Conservation (phyloP, 164 flowering plant species). For the Vitis cinerea region DNA sequence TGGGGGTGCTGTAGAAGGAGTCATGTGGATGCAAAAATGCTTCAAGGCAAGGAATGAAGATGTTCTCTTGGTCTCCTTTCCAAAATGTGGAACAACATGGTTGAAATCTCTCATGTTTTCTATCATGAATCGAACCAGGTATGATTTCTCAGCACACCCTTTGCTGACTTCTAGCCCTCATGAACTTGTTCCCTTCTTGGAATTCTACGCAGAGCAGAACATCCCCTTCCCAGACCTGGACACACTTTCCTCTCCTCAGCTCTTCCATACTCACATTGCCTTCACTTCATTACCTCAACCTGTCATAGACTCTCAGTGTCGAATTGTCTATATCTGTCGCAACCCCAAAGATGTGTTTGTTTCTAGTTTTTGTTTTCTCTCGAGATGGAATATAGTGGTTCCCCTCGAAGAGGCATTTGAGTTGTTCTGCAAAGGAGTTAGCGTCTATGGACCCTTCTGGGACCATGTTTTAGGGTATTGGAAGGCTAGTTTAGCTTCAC, state of each 20-base stretch:
- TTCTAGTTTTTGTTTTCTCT: background rate
- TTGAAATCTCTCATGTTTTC: background rate
- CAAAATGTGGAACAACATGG: constrained; percentile 5
- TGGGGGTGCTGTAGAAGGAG: too few species aligned
- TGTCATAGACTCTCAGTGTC: too few species aligned
- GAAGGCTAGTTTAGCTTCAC: background rate
- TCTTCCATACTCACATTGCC: background rate
- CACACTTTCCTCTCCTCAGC: background rate
- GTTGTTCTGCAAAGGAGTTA: background rate
- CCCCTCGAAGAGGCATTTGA: background rate
- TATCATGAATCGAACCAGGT: background rate
- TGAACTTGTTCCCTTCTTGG: constrained; percentile 1
- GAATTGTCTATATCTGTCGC: too few species aligned
- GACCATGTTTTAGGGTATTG: constrained; percentile 2
- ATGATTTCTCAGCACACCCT: background rate
- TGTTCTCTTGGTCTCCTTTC: background rate
- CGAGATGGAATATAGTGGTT: too few species aligned
- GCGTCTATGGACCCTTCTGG: background rate
- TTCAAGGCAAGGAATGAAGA: background rate
- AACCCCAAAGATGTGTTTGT: background rate
- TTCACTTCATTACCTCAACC: too few species aligned
- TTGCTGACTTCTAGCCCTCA: background rate
- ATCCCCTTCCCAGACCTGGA: background rate
- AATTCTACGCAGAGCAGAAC: background rate
- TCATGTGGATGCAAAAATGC: background rate